A percentile compares a stretch with the other conserved stretches of the same genome.
phyloP scores from a whole-genome alignment of 2,329 filamentous ascomycete species.

The Annulohypoxylon truncatum region DNA sequence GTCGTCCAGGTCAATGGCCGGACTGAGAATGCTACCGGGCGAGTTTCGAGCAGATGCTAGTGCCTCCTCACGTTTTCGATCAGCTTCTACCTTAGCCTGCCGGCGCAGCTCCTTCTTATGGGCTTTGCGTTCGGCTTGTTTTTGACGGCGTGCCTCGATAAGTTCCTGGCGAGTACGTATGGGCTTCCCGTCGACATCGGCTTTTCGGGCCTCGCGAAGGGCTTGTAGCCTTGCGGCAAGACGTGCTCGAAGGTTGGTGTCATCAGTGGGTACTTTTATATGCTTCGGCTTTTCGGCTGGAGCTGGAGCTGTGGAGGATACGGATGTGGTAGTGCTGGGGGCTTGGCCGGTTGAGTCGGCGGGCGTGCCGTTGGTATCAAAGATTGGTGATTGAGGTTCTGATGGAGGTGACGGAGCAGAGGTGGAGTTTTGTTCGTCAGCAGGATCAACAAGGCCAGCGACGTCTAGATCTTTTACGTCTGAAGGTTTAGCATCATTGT shows the following conservation, averaged over 20 bases:
- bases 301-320: conserved; percentile 71
- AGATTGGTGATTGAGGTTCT: conserved; percentile 68
- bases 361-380: conserved; percentile 64
- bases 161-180: conserved; percentile 90
- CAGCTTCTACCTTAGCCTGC: conserved; percentile 83
- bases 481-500: conserved; percentile 32
- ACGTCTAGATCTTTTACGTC: conserved; percentile 60
- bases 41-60: conserved; percentile 70
- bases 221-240: conserved; percentile 86
- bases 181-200: conserved; percentile 84
- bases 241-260: conserved; percentile 79
- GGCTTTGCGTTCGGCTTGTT: conserved; percentile 85
- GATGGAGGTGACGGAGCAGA: conserved; percentile 56
- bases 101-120: conserved; percentile 88
- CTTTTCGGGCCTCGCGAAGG: conserved; percentile 86
- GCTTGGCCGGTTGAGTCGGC: conserved; percentile 57
- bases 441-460: conserved; percentile 61
- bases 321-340: conserved; percentile 73
- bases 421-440: conserved; percentile 52
- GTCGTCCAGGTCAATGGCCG: conserved; percentile 62
- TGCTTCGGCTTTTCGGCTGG: conserved; percentile 72
- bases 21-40: conserved; percentile 67
- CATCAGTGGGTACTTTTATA: conserved; percentile 75
- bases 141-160: conserved; percentile 87
- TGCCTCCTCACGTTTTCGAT: conserved; percentile 71